Conservation (phyloP, 805 yeast species). For the Candida xiaguanensis region DNA sequence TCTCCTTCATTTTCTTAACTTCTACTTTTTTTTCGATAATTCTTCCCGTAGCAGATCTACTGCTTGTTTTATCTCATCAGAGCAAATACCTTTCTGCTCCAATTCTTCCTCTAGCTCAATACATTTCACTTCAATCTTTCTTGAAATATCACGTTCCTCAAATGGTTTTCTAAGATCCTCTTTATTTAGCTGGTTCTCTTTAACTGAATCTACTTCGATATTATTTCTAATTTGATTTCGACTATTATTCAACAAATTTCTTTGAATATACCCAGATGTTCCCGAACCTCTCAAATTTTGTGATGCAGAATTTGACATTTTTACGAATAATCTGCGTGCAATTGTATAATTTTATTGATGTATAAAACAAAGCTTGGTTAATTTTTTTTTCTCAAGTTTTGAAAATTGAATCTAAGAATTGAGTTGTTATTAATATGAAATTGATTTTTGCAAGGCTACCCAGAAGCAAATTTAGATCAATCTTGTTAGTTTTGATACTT, state of each 20-base stretch:
- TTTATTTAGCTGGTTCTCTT: conserved; percentile 14
- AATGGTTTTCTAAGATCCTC: conserved; percentile 21
- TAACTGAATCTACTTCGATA: too few relatives aligned
- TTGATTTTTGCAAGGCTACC: background rate
- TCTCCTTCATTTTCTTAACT: too few relatives aligned
- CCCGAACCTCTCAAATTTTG: conserved; percentile 57
- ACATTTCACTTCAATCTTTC: conserved; percentile 44
- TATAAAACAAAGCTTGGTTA: too few relatives aligned
- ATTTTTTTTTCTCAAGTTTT: background rate
- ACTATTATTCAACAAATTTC: conserved; percentile 25
- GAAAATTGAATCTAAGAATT: background rate
- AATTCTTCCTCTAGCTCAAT: conserved; percentile 48
- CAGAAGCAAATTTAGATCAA: background rate
- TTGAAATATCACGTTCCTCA: conserved; percentile 28
- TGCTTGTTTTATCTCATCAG: conserved; percentile 19
- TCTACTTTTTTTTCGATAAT: background rate
- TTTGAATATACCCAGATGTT: conserved; percentile 59
- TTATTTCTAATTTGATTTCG: conserved; percentile 10
- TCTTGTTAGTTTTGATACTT: background rate
- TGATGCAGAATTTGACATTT: background rate
- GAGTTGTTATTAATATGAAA: background rate
- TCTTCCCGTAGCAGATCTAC: conserved; percentile 14
- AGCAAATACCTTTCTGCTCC: conserved; percentile 46
- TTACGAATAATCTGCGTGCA: background rate
- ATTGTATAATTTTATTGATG: too few relatives aligned